These are phyloP conservation scores for Venturia oleaginea DNA, from an alignment of 2,329 filamentous ascomycete genomes.

Conservation along the genomic window DNA sequence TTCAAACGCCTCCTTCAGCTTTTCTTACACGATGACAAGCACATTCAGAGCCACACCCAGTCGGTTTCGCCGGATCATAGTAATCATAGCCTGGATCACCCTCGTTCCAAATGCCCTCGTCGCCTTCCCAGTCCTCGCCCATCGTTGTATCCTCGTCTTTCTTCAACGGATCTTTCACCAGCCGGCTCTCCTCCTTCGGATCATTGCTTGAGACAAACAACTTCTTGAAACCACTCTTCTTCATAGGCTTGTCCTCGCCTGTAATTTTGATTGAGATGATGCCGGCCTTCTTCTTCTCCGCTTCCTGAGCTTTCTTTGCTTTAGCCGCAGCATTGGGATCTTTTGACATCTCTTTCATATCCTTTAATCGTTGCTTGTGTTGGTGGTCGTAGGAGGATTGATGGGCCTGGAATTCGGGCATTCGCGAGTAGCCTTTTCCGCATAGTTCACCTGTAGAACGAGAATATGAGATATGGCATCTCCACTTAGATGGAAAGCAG, in stretches of 20 bases:
- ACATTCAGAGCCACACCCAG: slow-evolving; percentile 33
- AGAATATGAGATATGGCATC: background rate
- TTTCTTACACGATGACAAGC: background rate
- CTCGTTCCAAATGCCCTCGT: slow-evolving; percentile 21
- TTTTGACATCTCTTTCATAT: slow-evolving; percentile 76
- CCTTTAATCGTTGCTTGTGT: slow-evolving; percentile 67
- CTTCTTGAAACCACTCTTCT: slow-evolving; percentile 59
- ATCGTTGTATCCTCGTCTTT: slow-evolving; percentile 22
- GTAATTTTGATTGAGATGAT: slow-evolving; percentile 59
- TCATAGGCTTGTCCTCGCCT: slow-evolving; percentile 27
- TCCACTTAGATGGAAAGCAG: too few species aligned
- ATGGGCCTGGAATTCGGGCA: slow-evolving; percentile 94
- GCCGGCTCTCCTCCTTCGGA: slow-evolving; percentile 35
- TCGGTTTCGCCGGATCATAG: slow-evolving; percentile 45
- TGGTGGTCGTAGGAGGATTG: slow-evolving; percentile 91
- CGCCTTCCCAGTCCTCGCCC: slow-evolving; percentile 20
- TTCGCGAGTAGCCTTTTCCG: slow-evolving; percentile 86
- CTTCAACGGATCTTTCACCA: slow-evolving; percentile 18
- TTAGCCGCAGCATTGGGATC: slow-evolving; percentile 57
- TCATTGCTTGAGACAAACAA: background rate
- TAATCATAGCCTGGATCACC: slow-evolving; percentile 30
- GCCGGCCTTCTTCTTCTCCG: slow-evolving; percentile 51
- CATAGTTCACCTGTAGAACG: slow-evolving; percentile 57
- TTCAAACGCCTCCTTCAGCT: background rate
- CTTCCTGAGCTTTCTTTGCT: slow-evolving; percentile 54